Evolutionary conservation across 1,139 yeast genomes (phyloP).

Genomic region (Diutina pseudorugosa): DNA sequence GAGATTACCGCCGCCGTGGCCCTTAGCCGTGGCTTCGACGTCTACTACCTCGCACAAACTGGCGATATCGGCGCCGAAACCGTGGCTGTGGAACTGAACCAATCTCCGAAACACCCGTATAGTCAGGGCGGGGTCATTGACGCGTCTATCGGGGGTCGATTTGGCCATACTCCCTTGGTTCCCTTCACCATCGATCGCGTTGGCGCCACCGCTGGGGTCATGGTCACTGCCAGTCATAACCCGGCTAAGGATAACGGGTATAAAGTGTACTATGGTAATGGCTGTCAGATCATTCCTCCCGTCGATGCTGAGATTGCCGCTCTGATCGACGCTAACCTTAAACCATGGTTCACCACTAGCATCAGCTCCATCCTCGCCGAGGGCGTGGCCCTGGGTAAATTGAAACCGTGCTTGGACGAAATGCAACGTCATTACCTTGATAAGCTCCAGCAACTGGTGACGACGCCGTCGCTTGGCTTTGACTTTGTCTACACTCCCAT

Average conservation of each 20-base stretch:
- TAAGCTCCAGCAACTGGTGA: slow-evolving; percentile 18
- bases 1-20: slow-evolving; percentile 70
- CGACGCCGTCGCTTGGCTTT: slow-evolving; percentile 14
- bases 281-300: slow-evolving; percentile 94
- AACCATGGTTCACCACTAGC: slow-evolving; percentile 38
- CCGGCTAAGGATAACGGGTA: slow-evolving; percentile 92
- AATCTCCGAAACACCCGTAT: slow-evolving; percentile 5
- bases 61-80: slow-evolving; percentile 18
- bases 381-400: slow-evolving; percentile 13
- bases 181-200: slow-evolving; percentile 69
- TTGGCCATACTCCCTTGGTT: slow-evolving; percentile 83
- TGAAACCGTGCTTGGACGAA: slow-evolving; percentile 18
- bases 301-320: slow-evolving; percentile 66
- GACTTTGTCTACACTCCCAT: slow-evolving; percentile 79
- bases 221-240: slow-evolving; percentile 96
- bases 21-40: slow-evolving; percentile 52
- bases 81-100: slow-evolving; percentile 8
- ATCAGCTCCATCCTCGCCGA: slow-evolving; percentile 10
- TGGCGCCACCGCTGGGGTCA: slow-evolving; percentile 69
- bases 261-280: slow-evolving; percentile 86
- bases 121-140: slow-evolving; percentile 3
- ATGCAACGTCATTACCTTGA: slow-evolving; percentile 24
- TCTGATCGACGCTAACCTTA: slow-evolving; percentile 45
- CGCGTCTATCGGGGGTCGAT: slow-evolving; percentile 7
- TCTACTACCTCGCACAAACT: slow-evolving; percentile 44